A percentile compares a stretch with the other conserved stretches of the same genome.
These are phyloP conservation scores for Penicillium concentricum DNA, from an alignment of 2,329 filamentous ascomycete genomes.

Conservation along the genomic window DNA sequence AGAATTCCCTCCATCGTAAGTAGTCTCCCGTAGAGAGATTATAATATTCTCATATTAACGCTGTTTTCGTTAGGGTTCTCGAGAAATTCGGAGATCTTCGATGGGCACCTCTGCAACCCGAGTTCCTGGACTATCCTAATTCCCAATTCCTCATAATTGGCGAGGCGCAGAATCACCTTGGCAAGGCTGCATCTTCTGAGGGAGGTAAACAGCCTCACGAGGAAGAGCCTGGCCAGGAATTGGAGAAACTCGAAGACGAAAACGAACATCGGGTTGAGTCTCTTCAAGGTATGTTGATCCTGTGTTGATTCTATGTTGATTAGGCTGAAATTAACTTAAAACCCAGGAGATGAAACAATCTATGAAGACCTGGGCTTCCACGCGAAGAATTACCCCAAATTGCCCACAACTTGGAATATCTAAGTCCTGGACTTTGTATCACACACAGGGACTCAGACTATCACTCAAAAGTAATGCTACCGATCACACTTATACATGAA, in stretches of 20 bases:
- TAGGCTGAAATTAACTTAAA: conserved; percentile 1
- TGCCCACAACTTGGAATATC: conserved; percentile 60
- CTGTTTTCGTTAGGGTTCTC: conserved; percentile 53
- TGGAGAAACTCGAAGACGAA: conserved; percentile 74
- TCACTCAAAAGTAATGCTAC: not conserved
- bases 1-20: conserved; percentile 69
- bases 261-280: conserved; percentile 66
- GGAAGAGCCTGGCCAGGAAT: conserved; percentile 65
- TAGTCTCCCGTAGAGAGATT: not conserved
- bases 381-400: conserved; percentile 63
- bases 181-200: conserved; percentile 37
- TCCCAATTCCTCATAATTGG: conserved; percentile 79
- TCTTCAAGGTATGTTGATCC: conserved; percentile 51
- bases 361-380: conserved; percentile 60
- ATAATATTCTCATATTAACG: not conserved
- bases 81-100: conserved; percentile 70
- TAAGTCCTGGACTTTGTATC: not conserved
- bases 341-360: conserved; percentile 57
- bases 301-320: not conserved
- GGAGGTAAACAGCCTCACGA: conserved; percentile 54
- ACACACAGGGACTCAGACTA: not conserved
- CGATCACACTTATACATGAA: not conserved
- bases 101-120: conserved; percentile 72
- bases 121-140: conserved; percentile 71
- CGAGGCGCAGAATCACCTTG: conserved; percentile 40